Evolutionary conservation across 2,329 filamentous ascomycete species (phyloP).

Genomic region (Cladophialophora exuberans): DNA sequence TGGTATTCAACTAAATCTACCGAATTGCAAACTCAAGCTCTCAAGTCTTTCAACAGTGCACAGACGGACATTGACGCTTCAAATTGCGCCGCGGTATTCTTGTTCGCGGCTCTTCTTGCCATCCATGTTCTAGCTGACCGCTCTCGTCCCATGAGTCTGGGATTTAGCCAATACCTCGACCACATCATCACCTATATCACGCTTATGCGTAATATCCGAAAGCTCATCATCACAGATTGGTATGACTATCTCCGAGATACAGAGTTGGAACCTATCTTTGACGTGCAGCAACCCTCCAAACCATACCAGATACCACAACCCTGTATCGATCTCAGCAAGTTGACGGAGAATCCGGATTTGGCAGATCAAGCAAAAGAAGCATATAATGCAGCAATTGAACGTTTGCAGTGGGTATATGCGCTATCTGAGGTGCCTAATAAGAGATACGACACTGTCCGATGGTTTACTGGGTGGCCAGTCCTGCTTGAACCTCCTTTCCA

Average conservation of each 20-base stretch:
- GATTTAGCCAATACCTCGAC: constrained; percentile 20
- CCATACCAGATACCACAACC: constrained; percentile 16
- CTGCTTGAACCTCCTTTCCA: constrained; percentile 35
- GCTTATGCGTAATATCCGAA: constrained; percentile 20
- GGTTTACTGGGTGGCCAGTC: constrained; percentile 19
- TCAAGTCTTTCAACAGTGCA: constrained; percentile 18
- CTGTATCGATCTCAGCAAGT: constrained; percentile 10
- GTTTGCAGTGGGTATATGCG: constrained; percentile 21
- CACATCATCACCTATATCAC: constrained; percentile 17
- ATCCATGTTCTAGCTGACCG: constrained; percentile 23
- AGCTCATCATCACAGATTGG: constrained; percentile 18
- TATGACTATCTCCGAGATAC: constrained; percentile 8
- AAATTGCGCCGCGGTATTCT: constrained; percentile 18
- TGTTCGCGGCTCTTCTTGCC: constrained; percentile 20
- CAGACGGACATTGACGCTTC: constrained; percentile 16
- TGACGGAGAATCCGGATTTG: constrained; percentile 12
- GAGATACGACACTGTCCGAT: constrained; percentile 13
- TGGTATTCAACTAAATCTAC: constrained; percentile 18
- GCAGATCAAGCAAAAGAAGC: constrained; percentile 12
- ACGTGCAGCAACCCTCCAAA: constrained; percentile 7
- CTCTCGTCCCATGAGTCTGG: constrained; percentile 3
- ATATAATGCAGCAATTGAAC: constrained; percentile 20
- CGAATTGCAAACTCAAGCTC: constrained; percentile 22
- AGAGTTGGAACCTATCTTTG: constrained; percentile 14
- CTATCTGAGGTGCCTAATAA: constrained; percentile 5